phyloP scores from a whole-genome alignment of 495 filamentous ascomycete genomes.

The Evernia prunastri region DNA sequence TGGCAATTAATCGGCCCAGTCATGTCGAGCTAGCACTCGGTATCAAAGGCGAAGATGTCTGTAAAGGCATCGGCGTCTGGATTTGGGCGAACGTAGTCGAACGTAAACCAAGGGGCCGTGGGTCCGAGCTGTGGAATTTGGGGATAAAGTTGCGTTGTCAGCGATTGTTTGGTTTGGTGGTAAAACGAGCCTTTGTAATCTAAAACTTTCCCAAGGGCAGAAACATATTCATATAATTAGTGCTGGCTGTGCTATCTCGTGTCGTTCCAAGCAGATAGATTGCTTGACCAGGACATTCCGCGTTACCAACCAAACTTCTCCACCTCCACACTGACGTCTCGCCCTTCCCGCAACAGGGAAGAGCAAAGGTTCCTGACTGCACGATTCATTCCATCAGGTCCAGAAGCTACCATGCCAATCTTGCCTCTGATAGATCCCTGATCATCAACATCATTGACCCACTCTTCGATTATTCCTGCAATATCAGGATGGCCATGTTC shows the following conservation, averaged over 20 bases:
- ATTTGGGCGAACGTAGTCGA: too few relatives aligned
- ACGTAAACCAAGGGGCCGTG: too few relatives aligned
- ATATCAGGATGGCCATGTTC: slow-evolving; percentile 49
- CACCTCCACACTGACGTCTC: slow-evolving; percentile 20
- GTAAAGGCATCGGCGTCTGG: too few relatives aligned
- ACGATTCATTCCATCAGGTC: slow-evolving; percentile 25
- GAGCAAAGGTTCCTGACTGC: slow-evolving; percentile 19
- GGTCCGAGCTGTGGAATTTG: too few relatives aligned
- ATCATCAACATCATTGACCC: slow-evolving; percentile 6
- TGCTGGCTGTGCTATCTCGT: not conserved
- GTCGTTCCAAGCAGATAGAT: not conserved
- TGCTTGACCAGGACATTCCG: not conserved
- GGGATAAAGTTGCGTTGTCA: too few relatives aligned
- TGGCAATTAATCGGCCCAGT: too few relatives aligned
- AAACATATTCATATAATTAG: not conserved
- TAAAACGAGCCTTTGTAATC: too few relatives aligned
- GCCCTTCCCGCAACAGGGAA: slow-evolving; percentile 11
- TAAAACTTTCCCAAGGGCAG: too few relatives aligned
- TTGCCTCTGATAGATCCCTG: not conserved
- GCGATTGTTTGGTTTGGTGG: too few relatives aligned
- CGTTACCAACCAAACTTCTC: slow-evolving; percentile 26
- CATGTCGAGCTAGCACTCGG: too few relatives aligned
- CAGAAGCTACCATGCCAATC: slow-evolving; percentile 22
- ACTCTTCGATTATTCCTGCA: slow-evolving; percentile 1
- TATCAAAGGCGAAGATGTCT: too few relatives aligned